These are phyloP conservation scores for Sporobolomyces roseus DNA, from an alignment of 768 basidiomycete genomes.

Conservation along the genomic window DNA sequence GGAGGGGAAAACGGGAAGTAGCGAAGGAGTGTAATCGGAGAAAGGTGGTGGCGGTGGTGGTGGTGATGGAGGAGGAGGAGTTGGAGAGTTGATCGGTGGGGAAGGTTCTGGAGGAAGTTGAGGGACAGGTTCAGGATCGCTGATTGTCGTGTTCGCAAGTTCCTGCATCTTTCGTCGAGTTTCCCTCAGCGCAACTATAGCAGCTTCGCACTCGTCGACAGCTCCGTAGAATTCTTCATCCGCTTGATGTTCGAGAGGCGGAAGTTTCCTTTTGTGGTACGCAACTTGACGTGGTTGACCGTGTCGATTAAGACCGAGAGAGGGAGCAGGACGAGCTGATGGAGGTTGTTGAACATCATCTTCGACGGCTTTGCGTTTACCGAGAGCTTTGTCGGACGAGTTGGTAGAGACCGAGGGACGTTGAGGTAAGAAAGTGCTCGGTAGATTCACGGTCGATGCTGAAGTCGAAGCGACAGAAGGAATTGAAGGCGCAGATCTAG, in stretches of 20 bases:
- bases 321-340: not conserved
- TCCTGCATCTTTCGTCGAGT: too few species aligned
- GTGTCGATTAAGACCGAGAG: not conserved
- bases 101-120: too few species aligned
- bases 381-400: slow-evolving; percentile 5
- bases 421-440: not conserved
- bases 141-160: too few species aligned
- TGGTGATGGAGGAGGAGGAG: too few species aligned
- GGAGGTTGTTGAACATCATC: not conserved
- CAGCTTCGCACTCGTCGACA: not conserved
- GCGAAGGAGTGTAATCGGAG: too few species aligned
- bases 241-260: not conserved
- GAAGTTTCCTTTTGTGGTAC: not conserved
- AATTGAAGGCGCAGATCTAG: too few species aligned
- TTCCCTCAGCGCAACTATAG: not conserved
- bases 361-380: slow-evolving; percentile 6
- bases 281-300: not conserved
- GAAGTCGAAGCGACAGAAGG: too few species aligned
- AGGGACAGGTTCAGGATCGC: too few species aligned
- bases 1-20: not conserved
- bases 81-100: too few species aligned
- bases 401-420: too few species aligned
- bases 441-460: too few species aligned
- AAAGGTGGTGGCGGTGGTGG: too few species aligned
- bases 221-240: slow-evolving; percentile 19